Evolutionary conservation across 768 basidiomycete genomes (phyloP).

Genomic region (Trametes villosa): DNA sequence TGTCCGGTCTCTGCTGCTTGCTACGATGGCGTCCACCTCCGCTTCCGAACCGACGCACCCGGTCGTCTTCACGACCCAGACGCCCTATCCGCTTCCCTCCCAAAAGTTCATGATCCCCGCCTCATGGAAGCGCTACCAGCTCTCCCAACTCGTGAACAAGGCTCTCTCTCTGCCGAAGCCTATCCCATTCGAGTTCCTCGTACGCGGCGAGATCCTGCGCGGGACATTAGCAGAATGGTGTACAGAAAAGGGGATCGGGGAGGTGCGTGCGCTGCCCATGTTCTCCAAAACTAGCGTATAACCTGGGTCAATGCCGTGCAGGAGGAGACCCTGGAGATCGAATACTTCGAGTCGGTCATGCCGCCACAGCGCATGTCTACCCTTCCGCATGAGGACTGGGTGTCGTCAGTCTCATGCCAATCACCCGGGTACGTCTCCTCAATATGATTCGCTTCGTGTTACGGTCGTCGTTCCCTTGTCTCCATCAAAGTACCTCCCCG

Average conservation of each 20-base stretch:
- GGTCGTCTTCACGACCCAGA: constrained; percentile 74
- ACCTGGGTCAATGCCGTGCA: constrained; percentile 30
- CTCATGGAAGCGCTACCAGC: constrained; percentile 91
- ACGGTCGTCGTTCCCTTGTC: neutral
- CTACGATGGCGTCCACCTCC: constrained; percentile 20
- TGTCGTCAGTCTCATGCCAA: constrained; percentile 76
- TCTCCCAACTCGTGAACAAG: constrained; percentile 97
- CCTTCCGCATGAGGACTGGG: constrained; percentile 92
- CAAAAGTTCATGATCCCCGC: constrained; percentile 94
- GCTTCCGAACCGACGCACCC: constrained; percentile 47
- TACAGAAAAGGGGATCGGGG: constrained; percentile 66
- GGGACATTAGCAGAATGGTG: constrained; percentile 78
- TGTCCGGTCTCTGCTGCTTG: neutral
- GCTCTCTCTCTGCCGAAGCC: constrained; percentile 74
- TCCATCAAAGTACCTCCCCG: neutral
- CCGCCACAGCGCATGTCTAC: constrained; percentile 83
- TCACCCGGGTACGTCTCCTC: constrained; percentile 50
- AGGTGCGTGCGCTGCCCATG: constrained; percentile 47
- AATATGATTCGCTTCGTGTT: neutral
- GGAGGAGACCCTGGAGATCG: constrained; percentile 91
- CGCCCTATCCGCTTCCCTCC: constrained; percentile 73
- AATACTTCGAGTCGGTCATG: constrained; percentile 88
- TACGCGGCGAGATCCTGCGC: constrained; percentile 80
- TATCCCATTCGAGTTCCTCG: constrained; percentile 91
- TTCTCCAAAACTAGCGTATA: neutral